Evolutionary conservation across 2,329 filamentous ascomycete genomes (phyloP).

Genomic region (Sordariomycetes sp.): DNA sequence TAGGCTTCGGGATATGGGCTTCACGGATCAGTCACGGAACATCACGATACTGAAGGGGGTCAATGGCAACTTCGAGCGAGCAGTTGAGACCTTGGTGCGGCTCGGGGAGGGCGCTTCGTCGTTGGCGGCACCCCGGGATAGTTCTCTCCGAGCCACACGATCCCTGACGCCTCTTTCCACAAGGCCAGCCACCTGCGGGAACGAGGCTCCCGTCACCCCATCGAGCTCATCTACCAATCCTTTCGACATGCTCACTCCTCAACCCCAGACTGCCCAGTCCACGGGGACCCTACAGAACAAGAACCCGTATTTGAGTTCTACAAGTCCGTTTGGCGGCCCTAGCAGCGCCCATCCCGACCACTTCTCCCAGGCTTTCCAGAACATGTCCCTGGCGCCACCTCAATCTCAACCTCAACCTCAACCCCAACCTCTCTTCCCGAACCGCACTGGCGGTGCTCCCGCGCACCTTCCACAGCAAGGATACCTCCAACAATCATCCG

Average conservation of each 20-base stretch:
- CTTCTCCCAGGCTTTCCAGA: constrained; percentile 61
- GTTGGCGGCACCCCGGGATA: constrained; percentile 32
- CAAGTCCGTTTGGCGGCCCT: constrained; percentile 56
- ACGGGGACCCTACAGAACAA: constrained; percentile 46
- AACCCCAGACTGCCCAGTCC: constrained; percentile 50
- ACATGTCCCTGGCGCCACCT: constrained; percentile 49
- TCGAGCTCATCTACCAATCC: constrained; percentile 48
- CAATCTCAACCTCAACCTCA: constrained; percentile 23
- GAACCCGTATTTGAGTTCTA: constrained; percentile 40
- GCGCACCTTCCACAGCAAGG: constrained; percentile 18
- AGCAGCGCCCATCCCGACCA: constrained; percentile 21
- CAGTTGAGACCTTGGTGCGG: constrained; percentile 73
- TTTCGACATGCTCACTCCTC: constrained; percentile 46
- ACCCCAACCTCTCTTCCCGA: constrained; percentile 54
- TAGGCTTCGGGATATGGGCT: constrained; percentile 81
- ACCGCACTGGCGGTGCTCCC: constrained; percentile 54
- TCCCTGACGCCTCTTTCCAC: constrained; percentile 24
- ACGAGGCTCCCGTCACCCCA: constrained; percentile 19
- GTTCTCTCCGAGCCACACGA: constrained; percentile 31
- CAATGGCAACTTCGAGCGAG: constrained; percentile 72
- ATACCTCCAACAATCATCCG: constrained; percentile 39
- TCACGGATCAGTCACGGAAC: constrained; percentile 71
- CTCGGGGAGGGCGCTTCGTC: constrained; percentile 56
- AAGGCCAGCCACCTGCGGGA: constrained; percentile 14
- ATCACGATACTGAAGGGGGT: constrained; percentile 68